Evolutionary conservation across 805 yeast species (phyloP).

Genomic region (Candida germanica): DNA sequence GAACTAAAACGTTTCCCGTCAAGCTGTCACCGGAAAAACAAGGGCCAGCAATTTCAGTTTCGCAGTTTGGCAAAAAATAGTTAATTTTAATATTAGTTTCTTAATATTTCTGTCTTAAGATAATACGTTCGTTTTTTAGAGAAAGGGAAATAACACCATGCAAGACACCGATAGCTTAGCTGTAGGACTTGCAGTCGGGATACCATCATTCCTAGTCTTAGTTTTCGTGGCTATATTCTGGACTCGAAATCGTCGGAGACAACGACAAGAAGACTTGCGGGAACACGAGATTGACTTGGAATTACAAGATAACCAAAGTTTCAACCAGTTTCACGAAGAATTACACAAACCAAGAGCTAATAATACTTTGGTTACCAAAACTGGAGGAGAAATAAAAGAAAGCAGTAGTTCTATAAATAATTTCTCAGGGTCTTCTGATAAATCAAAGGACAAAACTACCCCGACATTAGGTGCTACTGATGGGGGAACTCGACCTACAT

Average conservation of each 20-base stretch:
- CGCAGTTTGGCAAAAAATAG: too few relatives aligned
- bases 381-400: slow-evolving; percentile 4
- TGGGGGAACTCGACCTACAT: neutral
- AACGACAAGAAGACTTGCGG: slow-evolving; percentile 28
- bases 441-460: neutral
- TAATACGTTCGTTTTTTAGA: too few relatives aligned
- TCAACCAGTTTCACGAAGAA: slow-evolving; percentile 34
- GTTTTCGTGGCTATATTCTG: slow-evolving; percentile 22
- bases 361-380: slow-evolving; percentile 7
- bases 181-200: slow-evolving; percentile 42
- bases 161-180: slow-evolving; percentile 22
- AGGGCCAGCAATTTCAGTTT: too few relatives aligned
- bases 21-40: too few relatives aligned
- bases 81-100: too few relatives aligned
- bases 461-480: neutral
- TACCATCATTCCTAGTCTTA: slow-evolving; percentile 33
- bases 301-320: slow-evolving; percentile 30
- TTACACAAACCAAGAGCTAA: slow-evolving; percentile 20
- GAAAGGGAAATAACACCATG: too few relatives aligned
- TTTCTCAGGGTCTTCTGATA: slow-evolving; percentile 1
- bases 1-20: too few relatives aligned
- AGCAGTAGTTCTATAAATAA: slow-evolving; percentile 5
- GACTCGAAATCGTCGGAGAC: slow-evolving; percentile 29
- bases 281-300: slow-evolving; percentile 33
- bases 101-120: too few relatives aligned